Base-by-base conservation (phyloP, 148 eudicot genomes). In the Chenopodium quinoa region DNA sequence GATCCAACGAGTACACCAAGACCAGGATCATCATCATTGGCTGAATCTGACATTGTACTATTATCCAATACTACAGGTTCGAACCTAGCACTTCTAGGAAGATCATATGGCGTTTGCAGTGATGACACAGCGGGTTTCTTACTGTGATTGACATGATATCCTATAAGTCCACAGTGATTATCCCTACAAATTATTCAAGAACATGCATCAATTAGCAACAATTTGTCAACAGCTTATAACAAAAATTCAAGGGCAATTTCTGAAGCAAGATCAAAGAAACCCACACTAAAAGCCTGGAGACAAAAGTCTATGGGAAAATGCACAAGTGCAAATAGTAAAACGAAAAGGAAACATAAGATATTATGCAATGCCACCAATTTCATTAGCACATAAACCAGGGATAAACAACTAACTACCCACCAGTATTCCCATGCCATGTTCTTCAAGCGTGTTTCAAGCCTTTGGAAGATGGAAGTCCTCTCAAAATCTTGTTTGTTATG, bases 401-500 rank as follows among this genome's bases (percentile, higher is more conserved):
- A 29, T 79, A 25, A 70, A 48, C 73, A 23, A 46, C 63, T n/a
- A 7, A 68, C 71, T 75, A 82, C 93, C 81, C 79, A 94, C 98
- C 98, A 94, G 81, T 94, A 94, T 80, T 94, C 98, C 88, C 83
- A 84, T 75, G 96, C 89, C 98, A 94, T 94, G 20, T 87, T 91
- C 85, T 89, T 94, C 82, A 94, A 86, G 40, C 98, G 94, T 31
- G 76, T 44, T 86, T 92, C 93, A 80, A 94, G 96, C 87, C 90
- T 94, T 83, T 89, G 94, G 80, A 91, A 94, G 27, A 92, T 86
- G 48, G 93, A 84, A 27, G 96, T 94, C 86, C 86, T 92, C 93
- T 94, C 98, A 81, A 94, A 94, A 82, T 94, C 96, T 87, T 94
- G 98, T 79, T 94, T 94, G 77, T 91, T 91, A 84, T 94, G 98